These are phyloP conservation scores for Metschnikowia aberdeeniae DNA, from an alignment of 805 yeast species.

Conservation along the genomic window DNA sequence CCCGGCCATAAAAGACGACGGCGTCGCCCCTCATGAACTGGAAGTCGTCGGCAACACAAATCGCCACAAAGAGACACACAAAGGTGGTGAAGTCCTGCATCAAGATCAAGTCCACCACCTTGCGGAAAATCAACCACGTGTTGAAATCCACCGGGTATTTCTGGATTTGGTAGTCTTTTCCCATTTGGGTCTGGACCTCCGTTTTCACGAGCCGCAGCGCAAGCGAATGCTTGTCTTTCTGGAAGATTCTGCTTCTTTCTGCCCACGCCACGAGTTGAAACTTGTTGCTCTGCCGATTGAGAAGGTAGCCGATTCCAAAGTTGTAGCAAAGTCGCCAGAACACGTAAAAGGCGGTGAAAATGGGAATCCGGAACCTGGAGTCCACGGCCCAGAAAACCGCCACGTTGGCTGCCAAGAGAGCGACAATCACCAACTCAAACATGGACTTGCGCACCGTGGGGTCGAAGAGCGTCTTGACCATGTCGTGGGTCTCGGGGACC, in stretches of 20 bases:
- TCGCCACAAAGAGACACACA: conserved; percentile 55
- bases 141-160: conserved; percentile 66
- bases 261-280: conserved; percentile 53
- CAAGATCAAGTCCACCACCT: conserved; percentile 72
- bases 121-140: conserved; percentile 77
- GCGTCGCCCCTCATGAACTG: conserved; percentile 41
- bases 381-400: conserved; percentile 28
- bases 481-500: conserved; percentile 70
- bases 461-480: conserved; percentile 77
- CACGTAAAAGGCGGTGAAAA: conserved; percentile 54
- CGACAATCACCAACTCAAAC: conserved; percentile 58
- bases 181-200: conserved; percentile 40
- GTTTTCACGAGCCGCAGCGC: conserved; percentile 35
- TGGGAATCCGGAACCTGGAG: conserved; percentile 22
- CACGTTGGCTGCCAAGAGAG: conserved; percentile 29
- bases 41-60: conserved; percentile 35
- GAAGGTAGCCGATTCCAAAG: conserved; percentile 70
- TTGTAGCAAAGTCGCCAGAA: conserved; percentile 78
- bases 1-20: conserved; percentile 55
- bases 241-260: conserved; percentile 41
- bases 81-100: conserved; percentile 83
- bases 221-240: conserved; percentile 24
- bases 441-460: conserved; percentile 67
- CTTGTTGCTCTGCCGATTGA: conserved; percentile 62
- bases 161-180: conserved; percentile 25